These are phyloP conservation scores for Peronosclerospora sorghi DNA, from an alignment of 352 stramenopile species.

Conservation along the genomic window DNA sequence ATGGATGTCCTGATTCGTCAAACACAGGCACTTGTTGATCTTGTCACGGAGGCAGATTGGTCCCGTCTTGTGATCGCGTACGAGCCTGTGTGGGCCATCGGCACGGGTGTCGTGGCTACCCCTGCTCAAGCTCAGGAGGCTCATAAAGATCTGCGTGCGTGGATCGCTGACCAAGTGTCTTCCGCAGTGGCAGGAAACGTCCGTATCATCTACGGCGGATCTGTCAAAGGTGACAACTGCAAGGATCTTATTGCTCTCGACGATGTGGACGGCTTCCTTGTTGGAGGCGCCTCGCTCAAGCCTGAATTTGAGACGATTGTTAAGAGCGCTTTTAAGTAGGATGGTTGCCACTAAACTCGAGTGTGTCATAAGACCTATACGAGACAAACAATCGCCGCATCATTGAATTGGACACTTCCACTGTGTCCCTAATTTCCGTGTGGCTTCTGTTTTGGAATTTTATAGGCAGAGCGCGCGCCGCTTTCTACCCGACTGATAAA, in stretches of 20 bases:
- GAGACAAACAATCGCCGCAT: too few relatives aligned
- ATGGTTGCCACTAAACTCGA: too few relatives aligned
- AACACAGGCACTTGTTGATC: conserved; percentile 81
- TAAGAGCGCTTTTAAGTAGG: conserved; percentile 24
- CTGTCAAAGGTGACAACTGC: conserved; percentile 81
- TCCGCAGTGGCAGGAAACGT: conserved; percentile 39
- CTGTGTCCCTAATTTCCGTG: too few relatives aligned
- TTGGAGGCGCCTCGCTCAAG: conserved; percentile 84
- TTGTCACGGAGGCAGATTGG: conserved; percentile 68
- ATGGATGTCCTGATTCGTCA: conserved; percentile 88
- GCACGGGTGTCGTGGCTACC: conserved; percentile 88
- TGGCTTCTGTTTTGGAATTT: too few relatives aligned
- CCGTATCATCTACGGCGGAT: conserved; percentile 83
- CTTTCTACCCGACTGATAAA: too few relatives aligned
- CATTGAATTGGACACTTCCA: too few relatives aligned
- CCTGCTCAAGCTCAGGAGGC: conserved; percentile 88
- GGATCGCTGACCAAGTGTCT: conserved; percentile 45
- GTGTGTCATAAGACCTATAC: too few relatives aligned
- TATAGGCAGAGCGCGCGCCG: too few relatives aligned
- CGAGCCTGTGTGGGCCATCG: conserved; percentile 93
- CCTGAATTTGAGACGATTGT: conserved; percentile 84
- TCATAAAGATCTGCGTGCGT: conserved; percentile 71
- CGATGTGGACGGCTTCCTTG: conserved; percentile 82
- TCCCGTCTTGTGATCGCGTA: conserved; percentile 87
- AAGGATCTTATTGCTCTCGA: conserved; percentile 68